phyloP scores from a whole-genome alignment of 1,284 basidiomycete genomes.

The Sporisorium iseilematis-ciliati region DNA sequence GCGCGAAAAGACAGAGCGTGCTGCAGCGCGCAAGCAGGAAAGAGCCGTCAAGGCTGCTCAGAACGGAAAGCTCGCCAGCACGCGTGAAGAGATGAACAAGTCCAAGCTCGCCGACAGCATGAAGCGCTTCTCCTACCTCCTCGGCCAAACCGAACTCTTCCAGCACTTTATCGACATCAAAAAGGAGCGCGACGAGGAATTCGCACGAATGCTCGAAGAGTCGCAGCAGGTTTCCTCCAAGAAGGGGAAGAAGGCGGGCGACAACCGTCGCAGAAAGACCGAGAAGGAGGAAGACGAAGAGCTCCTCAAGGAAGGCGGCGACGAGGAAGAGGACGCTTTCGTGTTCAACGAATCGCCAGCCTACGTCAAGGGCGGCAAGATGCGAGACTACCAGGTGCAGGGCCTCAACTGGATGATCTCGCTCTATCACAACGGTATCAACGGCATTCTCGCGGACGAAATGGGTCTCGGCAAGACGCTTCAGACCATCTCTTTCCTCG shows the following conservation, averaged over 20 bases:
- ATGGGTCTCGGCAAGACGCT: constrained; percentile 98
- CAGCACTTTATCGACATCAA: constrained; percentile 70
- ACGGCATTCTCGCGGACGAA: constrained; percentile 66
- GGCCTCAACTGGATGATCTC: constrained; percentile 92
- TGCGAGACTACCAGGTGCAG: constrained; percentile 95
- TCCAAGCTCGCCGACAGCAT: constrained; percentile 67
- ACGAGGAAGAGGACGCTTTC: constrained; percentile 78
- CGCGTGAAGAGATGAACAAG: constrained; percentile 59
- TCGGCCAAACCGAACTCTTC: constrained; percentile 69
- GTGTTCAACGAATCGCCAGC: constrained; percentile 64
- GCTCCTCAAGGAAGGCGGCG: constrained; percentile 82
- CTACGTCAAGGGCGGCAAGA: constrained; percentile 77
- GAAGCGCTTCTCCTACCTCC: constrained; percentile 67
- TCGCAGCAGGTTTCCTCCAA: constrained; percentile 62
- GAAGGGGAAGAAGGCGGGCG: constrained; percentile 41
- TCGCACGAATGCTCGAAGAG: constrained; percentile 84
- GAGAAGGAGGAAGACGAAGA: constrained; percentile 86
- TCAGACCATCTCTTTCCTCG: constrained; percentile 96
- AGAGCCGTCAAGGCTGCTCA: constrained; percentile 54
- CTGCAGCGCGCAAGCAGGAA: constrained; percentile 52
- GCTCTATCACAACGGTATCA: constrained; percentile 65
- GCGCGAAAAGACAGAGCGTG: constrained; percentile 52
- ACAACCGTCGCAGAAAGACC: constrained; percentile 85
- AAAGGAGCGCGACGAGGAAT: constrained; percentile 89
- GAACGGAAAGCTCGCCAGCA: constrained; percentile 56